These are phyloP conservation scores for Hypoxylon crocopeplum DNA, from an alignment of 495 filamentous ascomycete species.

Conservation along the genomic window DNA sequence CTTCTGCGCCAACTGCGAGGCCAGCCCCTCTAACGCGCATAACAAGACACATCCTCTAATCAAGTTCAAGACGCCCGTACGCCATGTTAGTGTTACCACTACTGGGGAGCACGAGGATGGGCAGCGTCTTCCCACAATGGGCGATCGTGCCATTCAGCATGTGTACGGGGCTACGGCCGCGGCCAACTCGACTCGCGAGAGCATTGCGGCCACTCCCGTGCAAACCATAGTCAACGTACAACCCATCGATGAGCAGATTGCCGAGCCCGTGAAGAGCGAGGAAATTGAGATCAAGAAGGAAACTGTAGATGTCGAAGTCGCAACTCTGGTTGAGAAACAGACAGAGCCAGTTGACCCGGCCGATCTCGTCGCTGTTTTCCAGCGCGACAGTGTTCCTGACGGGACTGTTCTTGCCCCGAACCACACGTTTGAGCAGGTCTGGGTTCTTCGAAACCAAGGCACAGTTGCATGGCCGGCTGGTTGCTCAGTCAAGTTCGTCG, in stretches of 20 bases:
- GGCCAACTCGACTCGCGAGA: slow-evolving; percentile 49
- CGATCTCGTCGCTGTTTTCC: slow-evolving; percentile 74
- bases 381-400: slow-evolving; percentile 79
- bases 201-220: slow-evolving; percentile 67
- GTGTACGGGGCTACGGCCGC: slow-evolving; percentile 57
- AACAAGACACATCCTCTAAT: slow-evolving; percentile 95
- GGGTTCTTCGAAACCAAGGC: slow-evolving; percentile 89
- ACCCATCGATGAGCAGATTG: slow-evolving; percentile 52
- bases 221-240: slow-evolving; percentile 77
- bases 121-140: slow-evolving; percentile 66
- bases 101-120: slow-evolving; percentile 74
- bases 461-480: slow-evolving; percentile 82
- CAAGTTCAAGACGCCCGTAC: slow-evolving; percentile 94
- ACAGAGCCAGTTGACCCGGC: slow-evolving; percentile 33
- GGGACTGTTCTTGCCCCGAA: slow-evolving; percentile 73
- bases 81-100: slow-evolving; percentile 87
- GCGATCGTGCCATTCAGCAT: slow-evolving; percentile 57
- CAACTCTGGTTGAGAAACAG: slow-evolving; percentile 38
- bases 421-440: slow-evolving; percentile 83
- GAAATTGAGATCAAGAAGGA: slow-evolving; percentile 51
- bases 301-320: slow-evolving; percentile 28
- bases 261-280: slow-evolving; percentile 31
- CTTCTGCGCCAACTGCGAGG: slow-evolving; percentile 95
- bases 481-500: slow-evolving; percentile 87
- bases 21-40: slow-evolving; percentile 80